These are phyloP conservation scores for Stipa capillata DNA, from an alignment of 176 grass and related monocot species.

Conservation along the genomic window DNA sequence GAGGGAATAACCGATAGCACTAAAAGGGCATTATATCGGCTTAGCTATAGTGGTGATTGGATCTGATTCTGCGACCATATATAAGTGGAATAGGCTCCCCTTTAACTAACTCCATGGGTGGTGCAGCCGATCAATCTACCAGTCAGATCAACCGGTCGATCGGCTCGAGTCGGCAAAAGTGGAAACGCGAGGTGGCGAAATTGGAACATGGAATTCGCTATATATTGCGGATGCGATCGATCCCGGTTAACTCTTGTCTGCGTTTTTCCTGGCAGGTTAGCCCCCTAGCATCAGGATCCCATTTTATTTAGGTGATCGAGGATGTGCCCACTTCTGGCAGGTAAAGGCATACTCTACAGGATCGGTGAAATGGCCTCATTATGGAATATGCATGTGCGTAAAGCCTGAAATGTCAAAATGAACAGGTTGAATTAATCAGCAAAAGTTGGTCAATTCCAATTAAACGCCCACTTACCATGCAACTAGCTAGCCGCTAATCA, in stretches of 20 bases:
- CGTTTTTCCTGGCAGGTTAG: too few species aligned
- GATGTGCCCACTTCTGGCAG: too few species aligned
- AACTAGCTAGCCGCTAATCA: not conserved
- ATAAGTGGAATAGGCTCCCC: not conserved
- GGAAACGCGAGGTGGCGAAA: conserved; percentile 19
- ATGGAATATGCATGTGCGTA: too few species aligned
- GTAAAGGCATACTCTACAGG: too few species aligned
- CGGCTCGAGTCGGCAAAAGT: not conserved
- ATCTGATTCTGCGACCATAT: not conserved
- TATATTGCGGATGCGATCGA: not conserved
- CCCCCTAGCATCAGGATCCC: not conserved
- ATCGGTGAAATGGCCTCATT: too few species aligned
- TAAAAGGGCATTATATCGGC: not conserved
- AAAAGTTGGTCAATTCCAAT: too few species aligned
- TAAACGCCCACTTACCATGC: not conserved
- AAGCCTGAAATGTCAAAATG: too few species aligned
- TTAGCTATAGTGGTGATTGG: not conserved
- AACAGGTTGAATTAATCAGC: too few species aligned
- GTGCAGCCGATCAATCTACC: too few species aligned
- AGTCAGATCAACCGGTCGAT: not conserved
- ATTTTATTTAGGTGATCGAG: too few species aligned
- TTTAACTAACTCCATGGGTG: not conserved
- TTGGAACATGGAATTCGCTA: not conserved
- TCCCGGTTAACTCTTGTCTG: not conserved
- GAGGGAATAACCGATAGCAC: not conserved